Evolutionary conservation across 129 eudicot genomes (phyloP).

Genomic region (Flaveria ramosissima): DNA sequence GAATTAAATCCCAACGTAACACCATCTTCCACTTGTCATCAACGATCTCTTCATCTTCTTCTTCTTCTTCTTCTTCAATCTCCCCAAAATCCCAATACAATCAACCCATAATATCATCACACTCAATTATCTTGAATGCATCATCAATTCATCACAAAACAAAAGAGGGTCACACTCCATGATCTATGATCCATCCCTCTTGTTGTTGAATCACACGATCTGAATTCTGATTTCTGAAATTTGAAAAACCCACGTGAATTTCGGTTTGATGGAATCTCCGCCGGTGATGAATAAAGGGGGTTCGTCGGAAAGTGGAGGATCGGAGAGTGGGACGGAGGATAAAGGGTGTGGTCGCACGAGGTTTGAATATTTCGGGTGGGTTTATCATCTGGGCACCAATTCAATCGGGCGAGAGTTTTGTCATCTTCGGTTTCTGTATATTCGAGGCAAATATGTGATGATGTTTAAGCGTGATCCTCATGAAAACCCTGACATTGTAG

Average conservation of each 20-base stretch:
- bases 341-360: constrained; percentile 37
- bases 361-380: constrained; percentile 81
- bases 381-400: constrained; percentile 79
- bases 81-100: neutral
- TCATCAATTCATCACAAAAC: too few species aligned
- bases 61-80: neutral
- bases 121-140: too few species aligned
- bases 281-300: constrained; percentile 32
- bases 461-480: constrained; percentile 93
- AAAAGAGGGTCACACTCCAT: too few species aligned
- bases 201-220: neutral
- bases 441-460: constrained; percentile 68
- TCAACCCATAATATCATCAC: neutral
- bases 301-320: constrained; percentile 52
- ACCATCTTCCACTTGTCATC: neutral
- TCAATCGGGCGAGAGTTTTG: constrained; percentile 79
- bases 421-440: constrained; percentile 68
- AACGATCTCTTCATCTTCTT: neutral
- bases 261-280: constrained; percentile 41
- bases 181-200: too few species aligned
- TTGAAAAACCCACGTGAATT: constrained; percentile 19
- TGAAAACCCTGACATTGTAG: constrained; percentile 73
- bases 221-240: neutral
- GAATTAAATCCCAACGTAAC: neutral
- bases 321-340: constrained; percentile 55